phyloP scores from a whole-genome alignment of 2,329 filamentous ascomycete genomes.

The Aaosphaeria pasadenensis region DNA sequence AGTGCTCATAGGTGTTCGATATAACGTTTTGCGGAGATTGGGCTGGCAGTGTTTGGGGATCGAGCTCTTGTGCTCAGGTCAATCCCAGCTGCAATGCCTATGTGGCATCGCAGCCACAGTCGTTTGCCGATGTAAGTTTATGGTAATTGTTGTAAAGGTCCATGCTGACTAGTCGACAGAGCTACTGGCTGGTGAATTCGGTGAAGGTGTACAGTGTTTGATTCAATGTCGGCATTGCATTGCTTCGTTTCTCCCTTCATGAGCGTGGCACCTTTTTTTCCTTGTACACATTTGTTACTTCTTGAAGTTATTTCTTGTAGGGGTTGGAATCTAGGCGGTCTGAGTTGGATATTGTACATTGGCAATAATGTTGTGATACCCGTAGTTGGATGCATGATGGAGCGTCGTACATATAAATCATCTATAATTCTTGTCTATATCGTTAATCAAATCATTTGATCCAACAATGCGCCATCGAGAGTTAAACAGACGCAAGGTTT shows the following conservation, averaged over 20 bases:
- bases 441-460: background rate
- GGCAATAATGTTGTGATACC: background rate
- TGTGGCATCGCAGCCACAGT: slow-evolving; percentile 36
- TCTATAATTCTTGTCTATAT: background rate
- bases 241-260: too few species aligned
- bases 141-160: background rate
- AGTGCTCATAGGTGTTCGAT: slow-evolving; percentile 41
- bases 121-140: slow-evolving; percentile 32
- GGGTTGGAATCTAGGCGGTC: background rate
- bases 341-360: background rate
- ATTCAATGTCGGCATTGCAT: background rate
- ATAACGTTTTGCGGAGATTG: slow-evolving; percentile 56
- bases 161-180: slow-evolving; percentile 15
- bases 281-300: background rate
- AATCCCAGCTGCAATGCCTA: slow-evolving; percentile 37
- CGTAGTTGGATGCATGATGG: background rate
- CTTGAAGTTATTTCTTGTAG: background rate
- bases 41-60: slow-evolving; percentile 48
- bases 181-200: slow-evolving; percentile 39
- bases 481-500: background rate
- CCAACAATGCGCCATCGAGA: background rate
- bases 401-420: background rate
- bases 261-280: too few species aligned
- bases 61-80: slow-evolving; percentile 22
- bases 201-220: slow-evolving; percentile 37